Conservation (phyloP, 2,329 filamentous ascomycete species). For the Ceratocystiopsis sp. region DNA sequence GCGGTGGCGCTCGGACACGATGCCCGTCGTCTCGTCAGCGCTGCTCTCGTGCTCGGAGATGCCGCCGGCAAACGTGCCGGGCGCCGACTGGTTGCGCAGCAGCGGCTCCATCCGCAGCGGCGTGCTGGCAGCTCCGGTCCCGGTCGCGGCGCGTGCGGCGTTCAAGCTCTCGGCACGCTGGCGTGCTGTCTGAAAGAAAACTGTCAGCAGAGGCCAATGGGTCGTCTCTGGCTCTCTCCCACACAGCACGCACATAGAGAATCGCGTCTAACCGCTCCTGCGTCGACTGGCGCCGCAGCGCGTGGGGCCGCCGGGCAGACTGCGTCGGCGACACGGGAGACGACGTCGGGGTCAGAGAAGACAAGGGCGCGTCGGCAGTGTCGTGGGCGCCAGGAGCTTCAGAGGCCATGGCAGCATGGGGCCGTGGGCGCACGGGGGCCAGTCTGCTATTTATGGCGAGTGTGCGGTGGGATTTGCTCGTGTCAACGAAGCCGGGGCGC, state of each 20-base stretch:
- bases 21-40: constrained; percentile 9
- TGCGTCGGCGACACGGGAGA: too few relatives aligned
- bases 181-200: constrained; percentile 11
- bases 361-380: too few relatives aligned
- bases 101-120: constrained; percentile 7
- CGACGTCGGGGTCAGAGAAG: too few relatives aligned
- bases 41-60: constrained; percentile 8
- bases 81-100: constrained; percentile 8
- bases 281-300: constrained; percentile 12
- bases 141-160: constrained; percentile 5
- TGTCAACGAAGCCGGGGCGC: too few relatives aligned
- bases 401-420: too few relatives aligned
- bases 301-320: too few relatives aligned
- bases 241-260: constrained; percentile 15
- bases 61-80: constrained; percentile 5
- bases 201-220: neutral
- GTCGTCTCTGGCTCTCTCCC: neutral
- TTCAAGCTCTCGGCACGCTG: constrained; percentile 14
- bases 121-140: constrained; percentile 1
- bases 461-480: too few relatives aligned
- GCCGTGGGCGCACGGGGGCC: too few relatives aligned
- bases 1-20: constrained; percentile 6
- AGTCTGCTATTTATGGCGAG: too few relatives aligned
- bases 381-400: too few relatives aligned
- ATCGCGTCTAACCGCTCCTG: constrained; percentile 18